These are phyloP conservation scores for Aspergillus tamarii DNA, from an alignment of 2,329 filamentous ascomycete genomes.

Conservation along the genomic window DNA sequence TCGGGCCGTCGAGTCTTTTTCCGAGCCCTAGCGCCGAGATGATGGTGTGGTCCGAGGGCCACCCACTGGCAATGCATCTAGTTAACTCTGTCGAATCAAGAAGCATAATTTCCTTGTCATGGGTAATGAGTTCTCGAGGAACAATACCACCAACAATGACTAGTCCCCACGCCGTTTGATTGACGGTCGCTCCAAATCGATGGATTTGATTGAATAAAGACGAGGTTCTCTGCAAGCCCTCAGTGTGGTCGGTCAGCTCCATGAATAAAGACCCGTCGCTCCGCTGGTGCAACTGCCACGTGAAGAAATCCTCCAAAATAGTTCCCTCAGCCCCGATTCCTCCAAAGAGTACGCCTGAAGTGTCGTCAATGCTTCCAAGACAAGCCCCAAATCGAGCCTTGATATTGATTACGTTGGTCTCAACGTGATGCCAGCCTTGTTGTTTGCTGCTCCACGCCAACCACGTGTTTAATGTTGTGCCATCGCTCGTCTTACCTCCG, in stretches of 20 bases:
- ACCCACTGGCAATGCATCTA: constrained; percentile 22
- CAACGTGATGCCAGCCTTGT: constrained; percentile 55
- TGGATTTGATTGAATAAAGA: constrained; percentile 36
- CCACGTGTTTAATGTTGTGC: constrained; percentile 54
- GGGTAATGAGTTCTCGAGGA: constrained; percentile 38
- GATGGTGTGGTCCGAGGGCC: constrained; percentile 25
- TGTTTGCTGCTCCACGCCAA: constrained; percentile 55
- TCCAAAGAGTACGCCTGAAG: constrained; percentile 68
- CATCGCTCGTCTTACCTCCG: constrained; percentile 62
- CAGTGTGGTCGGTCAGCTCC: constrained; percentile 31
- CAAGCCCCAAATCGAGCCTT: constrained; percentile 60
- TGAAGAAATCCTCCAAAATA: constrained; percentile 65
- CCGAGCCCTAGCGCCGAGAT: constrained; percentile 33
- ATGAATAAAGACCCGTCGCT: constrained; percentile 33
- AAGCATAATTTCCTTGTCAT: constrained; percentile 58
- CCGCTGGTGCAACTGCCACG: constrained; percentile 61
- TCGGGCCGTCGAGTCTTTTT: constrained; percentile 37
- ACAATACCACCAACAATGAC: constrained; percentile 59
- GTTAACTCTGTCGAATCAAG: constrained; percentile 31
- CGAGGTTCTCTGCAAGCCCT: constrained; percentile 26
- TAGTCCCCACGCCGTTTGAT: constrained; percentile 49
- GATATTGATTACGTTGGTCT: constrained; percentile 40
- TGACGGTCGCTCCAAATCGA: constrained; percentile 57
- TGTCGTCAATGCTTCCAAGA: constrained; percentile 45
- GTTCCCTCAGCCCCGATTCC: constrained; percentile 69